Base-by-base conservation (phyloP, 768 basidiomycete genomes). In the Cubamyces lactineus region DNA sequence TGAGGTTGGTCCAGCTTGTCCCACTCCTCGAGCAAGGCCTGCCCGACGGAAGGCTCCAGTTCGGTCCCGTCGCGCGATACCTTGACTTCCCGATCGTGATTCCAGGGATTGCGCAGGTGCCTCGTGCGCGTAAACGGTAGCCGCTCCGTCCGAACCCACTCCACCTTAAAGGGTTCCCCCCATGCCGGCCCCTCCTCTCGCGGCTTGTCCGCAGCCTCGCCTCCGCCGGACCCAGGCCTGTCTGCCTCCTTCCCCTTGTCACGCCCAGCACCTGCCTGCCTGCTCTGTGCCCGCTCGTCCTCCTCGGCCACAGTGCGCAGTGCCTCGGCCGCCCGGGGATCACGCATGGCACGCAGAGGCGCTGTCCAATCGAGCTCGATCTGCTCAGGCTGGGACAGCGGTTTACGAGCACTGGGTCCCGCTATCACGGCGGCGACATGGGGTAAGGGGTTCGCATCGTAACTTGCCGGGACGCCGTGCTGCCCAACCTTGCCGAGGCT, bases 51-150 rank as follows among this genome's bases (percentile, higher is more conserved):
- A 2, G 95, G 94, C 71, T 98, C 96, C 19, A 98, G 72, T 71
- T 98, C 96, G 1, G 95, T 97, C 17, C 96, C 96, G 71, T 96
- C 93, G 50, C 92, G 79, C 13, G 91, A 94, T 8, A 92, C 85
- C 77, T 92, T 90, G 47, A 92, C 81, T 69, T 91, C 87, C 52
- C 85, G 78, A 61, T 90, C 91, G 66, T 92, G 85, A 67, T 98
- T 98, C 94, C 95, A 98, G 2, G 89, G 88, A 71, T 98, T 98
- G 43, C 92, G 86, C 53, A 97, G 74, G 70, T 94, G 89, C 26
- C 87, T 82, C 38, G 89, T 89, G 47, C 84, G 84, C 63, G 79
- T 75, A 74, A 98, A 98, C 0, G 92, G 86, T 2, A 98, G 72
- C 2, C 82, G 80, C 13, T 83, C 77, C 0, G 86, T 90, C 66